These are phyloP conservation scores for Rhodotorula sp. DNA, from an alignment of 1,284 basidiomycete species.

Conservation along the genomic window DNA sequence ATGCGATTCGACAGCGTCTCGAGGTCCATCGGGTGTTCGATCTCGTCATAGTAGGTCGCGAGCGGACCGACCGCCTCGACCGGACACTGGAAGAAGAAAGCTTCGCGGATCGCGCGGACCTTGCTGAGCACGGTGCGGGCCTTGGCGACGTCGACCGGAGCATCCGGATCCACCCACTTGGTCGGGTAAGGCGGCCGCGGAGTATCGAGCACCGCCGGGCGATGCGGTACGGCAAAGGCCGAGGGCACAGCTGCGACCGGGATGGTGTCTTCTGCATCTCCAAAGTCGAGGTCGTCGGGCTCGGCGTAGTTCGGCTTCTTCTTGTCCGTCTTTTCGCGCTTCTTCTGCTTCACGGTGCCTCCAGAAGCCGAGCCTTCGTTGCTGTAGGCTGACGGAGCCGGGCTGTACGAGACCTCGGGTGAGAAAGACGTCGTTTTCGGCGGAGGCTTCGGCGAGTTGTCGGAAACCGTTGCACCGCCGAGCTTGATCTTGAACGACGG, in stretches of 20 bases:
- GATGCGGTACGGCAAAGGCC: conserved; percentile 51
- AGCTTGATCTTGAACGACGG: conserved; percentile 38
- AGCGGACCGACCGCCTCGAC: conserved; percentile 68
- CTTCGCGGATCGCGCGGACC: conserved; percentile 66
- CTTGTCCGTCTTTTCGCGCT: conserved; percentile 20
- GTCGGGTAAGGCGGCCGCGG: conserved; percentile 28
- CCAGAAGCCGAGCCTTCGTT: conserved; percentile 10
- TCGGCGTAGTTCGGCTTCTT: conserved; percentile 36
- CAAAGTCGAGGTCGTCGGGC: conserved; percentile 29
- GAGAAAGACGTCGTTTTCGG: conserved; percentile 14
- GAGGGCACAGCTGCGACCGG: conserved; percentile 3
- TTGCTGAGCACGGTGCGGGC: conserved; percentile 68
- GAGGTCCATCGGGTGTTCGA: conserved; percentile 91
- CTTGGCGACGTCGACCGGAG: conserved; percentile 55
- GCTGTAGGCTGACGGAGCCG: conserved; percentile 1
- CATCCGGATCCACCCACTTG: conserved; percentile 28
- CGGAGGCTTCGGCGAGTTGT: conserved; percentile 5
- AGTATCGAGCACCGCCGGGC: conserved; percentile 58
- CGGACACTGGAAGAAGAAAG: conserved; percentile 73
- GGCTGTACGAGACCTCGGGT: conserved; percentile 17
- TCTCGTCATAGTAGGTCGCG: conserved; percentile 93
- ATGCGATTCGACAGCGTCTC: conserved; percentile 76
- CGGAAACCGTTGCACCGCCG: conserved; percentile 14
- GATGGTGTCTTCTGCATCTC: conserved; percentile 5
- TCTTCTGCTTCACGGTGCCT: conserved; percentile 15